Conservation (phyloP, 164 flowering plant species). For the Vitis cinerea region DNA sequence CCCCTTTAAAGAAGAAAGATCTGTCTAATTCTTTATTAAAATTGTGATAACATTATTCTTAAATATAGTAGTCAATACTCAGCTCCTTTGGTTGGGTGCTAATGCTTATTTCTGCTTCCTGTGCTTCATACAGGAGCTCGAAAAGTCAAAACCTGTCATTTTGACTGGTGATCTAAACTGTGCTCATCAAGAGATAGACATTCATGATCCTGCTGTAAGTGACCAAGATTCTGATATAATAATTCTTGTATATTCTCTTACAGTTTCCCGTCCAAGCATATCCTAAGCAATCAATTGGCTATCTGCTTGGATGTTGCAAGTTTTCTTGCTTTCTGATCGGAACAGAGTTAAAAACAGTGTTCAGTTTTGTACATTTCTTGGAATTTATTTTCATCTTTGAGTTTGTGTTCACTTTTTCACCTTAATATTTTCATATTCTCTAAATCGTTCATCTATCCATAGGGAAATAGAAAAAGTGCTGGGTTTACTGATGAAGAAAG, state of each 20-base stretch:
- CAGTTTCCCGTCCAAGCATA: too few relatives aligned
- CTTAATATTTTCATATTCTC: neutral
- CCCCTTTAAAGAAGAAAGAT: neutral
- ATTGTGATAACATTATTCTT: neutral
- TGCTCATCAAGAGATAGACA: slow-evolving; percentile 97
- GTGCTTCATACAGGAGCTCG: slow-evolving; percentile 72
- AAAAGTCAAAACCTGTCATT: slow-evolving; percentile 92
- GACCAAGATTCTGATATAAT: neutral
- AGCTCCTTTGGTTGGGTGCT: neutral
- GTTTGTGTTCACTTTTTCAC: too few relatives aligned
- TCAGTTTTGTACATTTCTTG: too few relatives aligned
- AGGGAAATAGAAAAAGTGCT: slow-evolving; percentile 96
- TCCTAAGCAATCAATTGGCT: neutral
- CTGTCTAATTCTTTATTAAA: neutral
- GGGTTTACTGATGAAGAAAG: slow-evolving; percentile 97
- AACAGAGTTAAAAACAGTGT: too few relatives aligned
- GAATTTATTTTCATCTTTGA: too few relatives aligned
- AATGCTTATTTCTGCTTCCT: neutral
- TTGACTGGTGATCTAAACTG: slow-evolving; percentile 97
- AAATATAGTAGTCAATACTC: neutral
- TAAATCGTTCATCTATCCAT: neutral
- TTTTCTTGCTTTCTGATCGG: too few relatives aligned
- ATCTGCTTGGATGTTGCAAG: neutral
- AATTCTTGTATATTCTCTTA: too few relatives aligned
- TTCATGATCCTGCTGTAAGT: slow-evolving; percentile 90